phyloP scores from a whole-genome alignment of 768 basidiomycete genomes.

The Agaricus subrufescens region DNA sequence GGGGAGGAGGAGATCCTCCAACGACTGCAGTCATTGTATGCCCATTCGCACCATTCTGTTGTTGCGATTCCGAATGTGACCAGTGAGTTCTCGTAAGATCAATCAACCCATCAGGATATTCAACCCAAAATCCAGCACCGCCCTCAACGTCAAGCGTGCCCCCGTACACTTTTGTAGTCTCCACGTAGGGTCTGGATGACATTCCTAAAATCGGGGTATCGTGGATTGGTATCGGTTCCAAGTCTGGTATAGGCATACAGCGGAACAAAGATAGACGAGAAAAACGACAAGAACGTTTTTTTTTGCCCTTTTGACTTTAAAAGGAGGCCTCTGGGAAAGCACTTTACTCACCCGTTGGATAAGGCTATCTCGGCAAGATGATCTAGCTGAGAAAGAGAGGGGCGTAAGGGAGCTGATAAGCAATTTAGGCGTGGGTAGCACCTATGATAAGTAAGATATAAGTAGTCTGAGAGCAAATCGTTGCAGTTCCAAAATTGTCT shows the following conservation, averaged over 20 bases:
- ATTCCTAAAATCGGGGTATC: constrained; percentile 40
- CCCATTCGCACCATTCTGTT: constrained; percentile 5
- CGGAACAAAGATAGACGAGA: background rate
- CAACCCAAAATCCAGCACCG: constrained; percentile 56
- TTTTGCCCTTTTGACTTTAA: no score
- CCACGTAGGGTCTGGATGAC: constrained; percentile 41
- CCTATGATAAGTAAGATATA: constrained; percentile 7
- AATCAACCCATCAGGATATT: constrained; percentile 60
- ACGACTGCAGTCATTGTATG: background rate
- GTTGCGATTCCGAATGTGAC: constrained; percentile 15
- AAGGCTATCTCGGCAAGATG: background rate
- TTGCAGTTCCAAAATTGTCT: no score
- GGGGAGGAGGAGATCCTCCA: constrained; percentile 23
- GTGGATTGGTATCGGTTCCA: constrained; percentile 19
- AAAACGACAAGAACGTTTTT: background rate
- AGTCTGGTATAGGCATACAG: background rate
- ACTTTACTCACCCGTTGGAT: no score
- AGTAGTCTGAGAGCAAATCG: background rate
- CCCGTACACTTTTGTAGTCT: constrained; percentile 47
- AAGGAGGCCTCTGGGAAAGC: no score
- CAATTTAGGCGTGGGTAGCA: background rate
- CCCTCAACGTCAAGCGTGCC: constrained; percentile 19
- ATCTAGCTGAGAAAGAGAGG: background rate
- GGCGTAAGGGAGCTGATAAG: background rate
- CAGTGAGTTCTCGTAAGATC: constrained; percentile 52